A percentile compares a stretch with the other conserved stretches of the same genome.
phyloP scores from a whole-genome alignment of 768 basidiomycete genomes.

The Leccinum pellstonianum region DNA sequence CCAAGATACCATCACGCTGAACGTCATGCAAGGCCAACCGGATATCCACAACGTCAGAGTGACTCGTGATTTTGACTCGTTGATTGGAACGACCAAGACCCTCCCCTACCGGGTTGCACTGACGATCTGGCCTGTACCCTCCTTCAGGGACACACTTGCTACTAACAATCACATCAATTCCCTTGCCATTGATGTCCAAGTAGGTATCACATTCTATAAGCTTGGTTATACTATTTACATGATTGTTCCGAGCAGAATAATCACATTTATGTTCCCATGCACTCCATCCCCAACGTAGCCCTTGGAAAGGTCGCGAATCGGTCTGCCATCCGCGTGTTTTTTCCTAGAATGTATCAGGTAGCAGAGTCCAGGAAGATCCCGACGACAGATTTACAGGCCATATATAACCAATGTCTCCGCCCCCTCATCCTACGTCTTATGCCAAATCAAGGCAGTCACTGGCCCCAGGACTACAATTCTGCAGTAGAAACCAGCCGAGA shows the following conservation, averaged over 20 bases:
- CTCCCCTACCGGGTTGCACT: neutral
- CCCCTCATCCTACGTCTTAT: neutral
- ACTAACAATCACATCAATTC: neutral
- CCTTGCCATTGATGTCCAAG: neutral
- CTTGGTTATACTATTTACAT: too few species aligned
- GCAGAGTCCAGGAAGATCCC: neutral
- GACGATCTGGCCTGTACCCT: neutral
- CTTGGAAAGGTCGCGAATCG: neutral
- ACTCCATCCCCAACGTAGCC: neutral
- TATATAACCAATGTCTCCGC: neutral
- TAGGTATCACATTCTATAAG: neutral
- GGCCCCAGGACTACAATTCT: neutral
- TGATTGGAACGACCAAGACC: constrained; percentile 1
- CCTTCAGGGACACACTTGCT: neutral
- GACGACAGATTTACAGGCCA: neutral
- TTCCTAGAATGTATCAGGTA: neutral
- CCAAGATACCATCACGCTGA: neutral
- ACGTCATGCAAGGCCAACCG: neutral
- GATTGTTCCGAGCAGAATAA: too few species aligned
- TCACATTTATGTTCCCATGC: neutral
- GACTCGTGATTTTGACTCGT: constrained; percentile 1
- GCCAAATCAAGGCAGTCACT: neutral
- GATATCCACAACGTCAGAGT: neutral
- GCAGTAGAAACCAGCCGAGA: neutral
- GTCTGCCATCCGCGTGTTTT: neutral